Evolutionary conservation across 345 rosid genomes (phyloP), one percentile per base, ranked within the genome.

Genomic region (Dipteronia sinensis): DNA sequence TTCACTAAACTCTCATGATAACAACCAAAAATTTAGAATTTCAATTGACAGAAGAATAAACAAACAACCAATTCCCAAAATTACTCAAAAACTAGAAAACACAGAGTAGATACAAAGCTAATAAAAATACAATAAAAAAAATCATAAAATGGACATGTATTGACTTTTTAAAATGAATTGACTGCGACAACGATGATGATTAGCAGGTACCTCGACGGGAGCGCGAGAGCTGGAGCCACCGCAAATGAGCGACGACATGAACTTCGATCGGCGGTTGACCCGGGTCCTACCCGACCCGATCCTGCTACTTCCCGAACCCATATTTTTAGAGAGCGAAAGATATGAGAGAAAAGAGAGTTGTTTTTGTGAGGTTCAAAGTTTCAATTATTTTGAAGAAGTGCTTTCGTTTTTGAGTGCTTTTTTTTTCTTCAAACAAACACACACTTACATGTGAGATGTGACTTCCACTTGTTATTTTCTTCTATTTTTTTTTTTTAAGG

Each of bases 281-380:
- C 85, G 81, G 69, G 82, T 40, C 75, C 81, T 70, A n/a, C 83
- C 53, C 20, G 86, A 73, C 78, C 82, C 83, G 68, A 77, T 59
- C 55, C 88, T 82, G 73, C 91, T 88, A 71, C 73, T 87, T 79
- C 84, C 75, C 44, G 90, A 80, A 76, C 93, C 93, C 93, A 90
- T 90, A 71, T 59, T 53, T 53, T 53, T 13, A 11, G 34, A 22
- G 55, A 40, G 11, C 6, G 11, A 19, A 51, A 70, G 27, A 59
- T 13, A 19, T 65, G 19, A 65, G 29, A 3, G 2, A 51, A 3
- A 0, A 15, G 22, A 19, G 62, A 1, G 49, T 19, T 0, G 8
- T 6, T 65, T 61, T 20, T 27, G 19, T 59, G 64, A 59, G 64
- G 27, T 59, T 59, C 64, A 59, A 59, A 19, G 64, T n/a, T 59